Base-by-base conservation (phyloP, 768 basidiomycete species). In the Suillus plorans region DNA sequence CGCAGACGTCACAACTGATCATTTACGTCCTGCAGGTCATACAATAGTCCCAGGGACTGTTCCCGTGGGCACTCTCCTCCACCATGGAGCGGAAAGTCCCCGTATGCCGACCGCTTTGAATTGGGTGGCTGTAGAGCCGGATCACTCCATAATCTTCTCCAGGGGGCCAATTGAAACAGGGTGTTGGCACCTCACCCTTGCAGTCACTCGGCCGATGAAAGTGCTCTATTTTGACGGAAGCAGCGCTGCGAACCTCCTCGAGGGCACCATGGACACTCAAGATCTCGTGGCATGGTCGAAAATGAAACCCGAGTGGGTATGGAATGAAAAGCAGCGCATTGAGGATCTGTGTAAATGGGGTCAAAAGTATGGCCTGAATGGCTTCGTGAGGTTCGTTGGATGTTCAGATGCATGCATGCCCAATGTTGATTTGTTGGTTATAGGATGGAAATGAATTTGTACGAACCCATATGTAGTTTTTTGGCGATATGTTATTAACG, bases 401-500 rank as follows among this genome's bases (percentile, higher is more conserved):
- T 22, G 45, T 3, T 13, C 14, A 31, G 28, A 18, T 50, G 6
- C n/a, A 14, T n/a, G 1, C 13, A 41, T 4, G 20, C 16, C 34
- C 14, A 14, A 39, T 39, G 37, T 14, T 39, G 14, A 57, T 22
- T 57, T 57, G 13, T 25, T 12, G 14, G 12, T 4, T 37, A 20
- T 44, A 83, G 80, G 66, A 83, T 83, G 82, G 80, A 83, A 74
- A 78, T 80, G 76, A 77, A 81, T 66, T 83, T 85, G 82, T 84
- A 66, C 68, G 81, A 71, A 28, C 8, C 6, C n/a, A 39, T 36
- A 28, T 4, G 8, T 60, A 5, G 5, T 14, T 18, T 22, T 3
- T 10, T 6, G 14, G 61, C 16, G 7, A 4, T 28, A 9, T 14
- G 14, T 7, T 37, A 8, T 5, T 64, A 12, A 63, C 14, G n/a